Percentiles rank a stretch among this genome's conserved stretches.
Evolutionary conservation across 2,329 filamentous ascomycete genomes (phyloP).

Genomic region (Xylariaceae sp.): DNA sequence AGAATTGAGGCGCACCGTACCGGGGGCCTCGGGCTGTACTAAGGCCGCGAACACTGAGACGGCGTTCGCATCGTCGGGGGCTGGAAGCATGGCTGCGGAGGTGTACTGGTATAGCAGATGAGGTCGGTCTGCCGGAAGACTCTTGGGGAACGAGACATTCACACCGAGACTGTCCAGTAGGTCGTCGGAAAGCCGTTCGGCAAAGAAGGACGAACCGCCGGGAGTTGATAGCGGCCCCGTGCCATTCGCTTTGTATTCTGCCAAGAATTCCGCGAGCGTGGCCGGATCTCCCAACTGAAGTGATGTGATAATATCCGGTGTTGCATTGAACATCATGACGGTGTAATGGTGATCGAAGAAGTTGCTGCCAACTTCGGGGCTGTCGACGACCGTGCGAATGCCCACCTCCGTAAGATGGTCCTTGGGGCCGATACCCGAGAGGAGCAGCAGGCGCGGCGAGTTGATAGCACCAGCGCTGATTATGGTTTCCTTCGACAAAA

Average conservation of each 20-base stretch:
- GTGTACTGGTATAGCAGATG: slow-evolving; percentile 20
- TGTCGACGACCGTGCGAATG: slow-evolving; percentile 33
- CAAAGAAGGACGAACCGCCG: slow-evolving; percentile 8
- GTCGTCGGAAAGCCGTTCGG: slow-evolving; percentile 21
- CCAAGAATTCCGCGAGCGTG: slow-evolving; percentile 8
- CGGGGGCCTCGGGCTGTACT: slow-evolving; percentile 25
- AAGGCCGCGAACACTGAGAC: slow-evolving; percentile 42
- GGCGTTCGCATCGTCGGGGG: slow-evolving; percentile 39
- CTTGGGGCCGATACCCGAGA: slow-evolving; percentile 36
- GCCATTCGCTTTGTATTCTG: slow-evolving; percentile 16
- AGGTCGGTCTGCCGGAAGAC: slow-evolving; percentile 22
- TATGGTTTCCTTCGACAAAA: slow-evolving; percentile 35
- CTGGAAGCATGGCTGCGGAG: slow-evolving; percentile 44
- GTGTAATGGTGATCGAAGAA: slow-evolving; percentile 29
- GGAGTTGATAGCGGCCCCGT: slow-evolving; percentile 15
- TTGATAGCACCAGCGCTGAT: slow-evolving; percentile 33
- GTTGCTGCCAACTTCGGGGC: slow-evolving; percentile 37
- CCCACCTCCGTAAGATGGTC: slow-evolving; percentile 25
- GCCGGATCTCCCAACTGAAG: slow-evolving; percentile 8
- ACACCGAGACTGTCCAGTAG: slow-evolving; percentile 17
- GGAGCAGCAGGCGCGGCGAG: slow-evolving; percentile 35
- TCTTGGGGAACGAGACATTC: slow-evolving; percentile 12
- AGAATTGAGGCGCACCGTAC: slow-evolving; percentile 47
- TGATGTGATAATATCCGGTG: slow-evolving; percentile 9
- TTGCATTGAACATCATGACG: slow-evolving; percentile 17